A percentile compares a stretch with the other conserved stretches of the same genome.
Conservation (phyloP, 768 basidiomycete genomes). For the Baorangia bicolor region DNA sequence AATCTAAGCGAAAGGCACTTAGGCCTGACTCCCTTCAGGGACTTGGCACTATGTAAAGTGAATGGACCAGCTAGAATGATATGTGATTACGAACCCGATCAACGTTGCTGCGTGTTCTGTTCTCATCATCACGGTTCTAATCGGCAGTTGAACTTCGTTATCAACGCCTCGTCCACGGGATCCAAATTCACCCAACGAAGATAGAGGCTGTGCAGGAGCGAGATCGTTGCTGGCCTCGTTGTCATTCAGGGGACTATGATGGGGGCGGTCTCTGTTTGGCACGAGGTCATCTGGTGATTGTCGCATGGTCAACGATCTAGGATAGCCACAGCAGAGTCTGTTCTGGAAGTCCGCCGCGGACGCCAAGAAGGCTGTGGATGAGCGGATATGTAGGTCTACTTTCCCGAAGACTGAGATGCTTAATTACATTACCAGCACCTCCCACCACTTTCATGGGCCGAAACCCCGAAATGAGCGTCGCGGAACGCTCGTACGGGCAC, state of each 20-base stretch:
- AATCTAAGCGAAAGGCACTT: conserved; percentile 5
- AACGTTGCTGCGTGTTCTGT: conserved; percentile 5
- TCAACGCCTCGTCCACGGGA: neutral
- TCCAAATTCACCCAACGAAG: neutral
- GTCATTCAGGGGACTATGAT: neutral
- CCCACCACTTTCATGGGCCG: neutral
- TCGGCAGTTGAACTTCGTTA: neutral
- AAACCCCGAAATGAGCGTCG: conserved; percentile 19
- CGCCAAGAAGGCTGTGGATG: neutral
- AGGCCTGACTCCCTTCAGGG: neutral
- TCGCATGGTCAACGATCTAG: neutral
- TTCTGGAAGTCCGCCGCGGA: neutral
- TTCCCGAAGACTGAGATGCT: neutral
- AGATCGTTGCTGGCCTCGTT: neutral
- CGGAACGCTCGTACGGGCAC: conserved; percentile 19
- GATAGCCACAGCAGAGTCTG: neutral
- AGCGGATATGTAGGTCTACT: conserved; percentile 7
- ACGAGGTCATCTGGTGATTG: neutral
- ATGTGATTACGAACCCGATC: neutral
- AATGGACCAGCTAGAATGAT: neutral
- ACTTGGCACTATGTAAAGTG: neutral
- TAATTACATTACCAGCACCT: neutral
- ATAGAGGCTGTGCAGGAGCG: conserved; percentile 5
- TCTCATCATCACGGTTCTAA: conserved; percentile 15
- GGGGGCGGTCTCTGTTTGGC: neutral